Base-by-base conservation (phyloP, 306 rosid genomes). In the Echinosophora koreensis region DNA sequence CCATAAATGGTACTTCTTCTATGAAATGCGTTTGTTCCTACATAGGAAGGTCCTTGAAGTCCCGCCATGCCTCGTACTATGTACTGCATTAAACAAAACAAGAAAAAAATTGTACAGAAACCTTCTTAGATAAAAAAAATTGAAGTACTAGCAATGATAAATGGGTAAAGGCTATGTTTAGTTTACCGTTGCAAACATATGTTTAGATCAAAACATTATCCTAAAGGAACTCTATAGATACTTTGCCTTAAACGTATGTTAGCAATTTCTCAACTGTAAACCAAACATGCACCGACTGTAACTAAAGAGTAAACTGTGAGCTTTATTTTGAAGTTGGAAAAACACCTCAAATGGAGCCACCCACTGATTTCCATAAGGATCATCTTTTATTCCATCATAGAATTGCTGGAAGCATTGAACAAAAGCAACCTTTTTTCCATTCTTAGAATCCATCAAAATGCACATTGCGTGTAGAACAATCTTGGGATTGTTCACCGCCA, bases 1-100 rank as follows among this genome's bases (percentile, higher is more conserved):
- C 92, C 98, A 5, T 91, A 93, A 8, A 94, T 87, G 28, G 88
- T 79, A 64, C 82, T 88, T 62, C 90, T 84, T 82, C 90, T 87
- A 65, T 86, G 93, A 64, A 92, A 78, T 46, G 90, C 84, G 61
- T 87, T 85, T 30, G 93, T 88, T 76, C 97, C 97, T 1, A 1
- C 64, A 71, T 85, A 85, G 18, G 16, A 32, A 17, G 84, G 79
- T 77, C 94, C 94, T 85, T 91, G 95, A 32, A 85, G 61, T 59
- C 93, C 94, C 8, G 65, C 81, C 55, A 85, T 4, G 50, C 98
- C 96, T 3, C 34, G 16, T 16, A 16, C 74, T 34, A 60, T 4
- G 47, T 70, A 82, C 97, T 85, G 34, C 65, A 37, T 46, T 13
- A 15, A 1, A 52, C 39, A 74, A 51, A 82, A 9, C 9, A 76